Percentiles rank a stretch among this genome's conserved stretches.
These are phyloP conservation scores for Colletotrichum somersetense DNA, from an alignment of 2,329 filamentous ascomycete genomes.

Conservation along the genomic window DNA sequence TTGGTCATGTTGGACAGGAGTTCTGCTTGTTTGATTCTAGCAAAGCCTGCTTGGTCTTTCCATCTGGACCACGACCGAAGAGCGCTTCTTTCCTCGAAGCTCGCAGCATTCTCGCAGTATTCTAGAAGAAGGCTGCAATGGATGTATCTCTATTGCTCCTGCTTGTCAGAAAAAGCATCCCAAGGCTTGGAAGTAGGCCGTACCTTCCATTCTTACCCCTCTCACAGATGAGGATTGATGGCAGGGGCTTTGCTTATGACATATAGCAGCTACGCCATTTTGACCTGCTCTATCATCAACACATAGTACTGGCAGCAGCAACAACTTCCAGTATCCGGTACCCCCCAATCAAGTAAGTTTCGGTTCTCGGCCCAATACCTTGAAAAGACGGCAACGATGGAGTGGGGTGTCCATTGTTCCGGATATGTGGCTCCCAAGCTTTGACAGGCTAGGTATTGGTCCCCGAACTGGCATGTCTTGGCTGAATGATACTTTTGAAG, in stretches of 20 bases:
- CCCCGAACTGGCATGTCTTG: background rate
- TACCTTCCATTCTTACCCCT: background rate
- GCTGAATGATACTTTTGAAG: background rate
- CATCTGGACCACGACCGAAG: background rate
- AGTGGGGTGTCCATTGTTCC: background rate
- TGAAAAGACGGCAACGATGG: no score
- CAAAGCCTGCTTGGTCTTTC: background rate
- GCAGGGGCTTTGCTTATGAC: background rate
- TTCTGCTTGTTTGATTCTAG: background rate
- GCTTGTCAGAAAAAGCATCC: background rate
- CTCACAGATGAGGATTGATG: background rate
- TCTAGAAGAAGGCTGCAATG: background rate
- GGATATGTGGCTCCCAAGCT: no score
- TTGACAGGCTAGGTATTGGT: background rate
- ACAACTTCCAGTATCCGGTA: rapidly evolving
- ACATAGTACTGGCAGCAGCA: no score
- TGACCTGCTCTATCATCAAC: background rate
- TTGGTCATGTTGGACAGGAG: background rate
- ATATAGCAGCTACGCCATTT: background rate
- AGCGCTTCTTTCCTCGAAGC: background rate
- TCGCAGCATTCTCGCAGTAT: background rate
- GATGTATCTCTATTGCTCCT: background rate
- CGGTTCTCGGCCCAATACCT: background rate
- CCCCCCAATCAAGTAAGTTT: no score
- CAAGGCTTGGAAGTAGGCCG: background rate